A percentile compares a stretch with the other conserved stretches of the same genome.
Conservation (phyloP, 257 asterid species). For the Apocynum venetum region DNA sequence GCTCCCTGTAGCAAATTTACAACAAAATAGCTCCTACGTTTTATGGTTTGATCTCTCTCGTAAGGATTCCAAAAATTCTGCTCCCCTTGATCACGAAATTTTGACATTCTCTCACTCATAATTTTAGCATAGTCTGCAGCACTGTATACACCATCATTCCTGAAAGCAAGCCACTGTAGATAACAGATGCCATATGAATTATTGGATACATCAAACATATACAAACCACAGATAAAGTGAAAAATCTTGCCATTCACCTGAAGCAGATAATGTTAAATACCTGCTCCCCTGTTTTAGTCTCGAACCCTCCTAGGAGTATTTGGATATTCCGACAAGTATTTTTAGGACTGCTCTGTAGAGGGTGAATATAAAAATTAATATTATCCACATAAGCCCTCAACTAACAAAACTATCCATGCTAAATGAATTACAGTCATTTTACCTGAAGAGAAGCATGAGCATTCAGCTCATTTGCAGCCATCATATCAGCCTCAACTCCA, state of each 20-base stretch:
- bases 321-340: conserved; percentile 55
- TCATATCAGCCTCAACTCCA: conserved; percentile 74
- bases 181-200: conserved; percentile 12
- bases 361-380: conserved; percentile 14
- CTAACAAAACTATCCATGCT: background rate
- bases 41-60: conserved; percentile 60
- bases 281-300: conserved; percentile 96
- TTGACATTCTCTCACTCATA: conserved; percentile 66
- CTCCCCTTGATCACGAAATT: conserved; percentile 39
- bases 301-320: conserved; percentile 87
- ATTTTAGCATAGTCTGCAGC: conserved; percentile 84
- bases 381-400: background rate
- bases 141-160: conserved; percentile 76
- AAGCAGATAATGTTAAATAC: conserved; percentile 25
- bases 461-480: conserved; percentile 94
- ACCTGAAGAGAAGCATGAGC: conserved; percentile 90
- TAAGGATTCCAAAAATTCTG: conserved; percentile 74
- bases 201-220: background rate
- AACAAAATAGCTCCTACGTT: conserved; percentile 60
- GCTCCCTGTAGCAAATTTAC: conserved; percentile 69
- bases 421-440: conserved; percentile 11
- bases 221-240: background rate
- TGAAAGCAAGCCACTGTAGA: conserved; percentile 91
- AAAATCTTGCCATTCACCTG: conserved; percentile 10
- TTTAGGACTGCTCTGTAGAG: conserved; percentile 55